Conservation (phyloP, 192 early-diverging fungal species). For the Dissophora ornata region DNA sequence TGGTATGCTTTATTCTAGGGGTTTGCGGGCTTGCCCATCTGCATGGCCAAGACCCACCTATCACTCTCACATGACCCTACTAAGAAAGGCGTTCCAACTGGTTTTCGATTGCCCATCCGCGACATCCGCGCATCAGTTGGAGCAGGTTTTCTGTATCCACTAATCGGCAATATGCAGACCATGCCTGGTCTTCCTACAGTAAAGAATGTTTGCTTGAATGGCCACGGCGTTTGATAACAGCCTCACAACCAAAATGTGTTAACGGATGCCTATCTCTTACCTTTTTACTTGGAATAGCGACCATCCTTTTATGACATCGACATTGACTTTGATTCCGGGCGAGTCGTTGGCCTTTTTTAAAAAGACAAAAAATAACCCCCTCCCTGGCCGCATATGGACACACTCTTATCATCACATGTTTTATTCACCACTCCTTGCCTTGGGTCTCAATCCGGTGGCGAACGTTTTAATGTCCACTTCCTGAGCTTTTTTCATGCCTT, state of each 20-base stretch:
- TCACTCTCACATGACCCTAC: slow-evolving; percentile 92
- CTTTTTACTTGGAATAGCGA: slow-evolving; percentile 55
- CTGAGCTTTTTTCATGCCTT: no score
- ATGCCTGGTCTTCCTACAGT: slow-evolving; percentile 95
- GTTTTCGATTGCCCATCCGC: slow-evolving; percentile 92
- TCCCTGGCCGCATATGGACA: no score
- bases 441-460: no score
- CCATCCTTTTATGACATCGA: slow-evolving; percentile 97
- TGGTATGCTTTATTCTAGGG: no score
- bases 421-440: no score
- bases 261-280: no score
- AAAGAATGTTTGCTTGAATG: no score
- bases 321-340: slow-evolving; percentile 85
- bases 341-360: slow-evolving; percentile 90
- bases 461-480: no score
- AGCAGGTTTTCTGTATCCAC: slow-evolving; percentile 97
- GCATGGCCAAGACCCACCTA: slow-evolving; percentile 99
- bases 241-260: no score
- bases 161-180: slow-evolving; percentile 96
- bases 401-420: no score
- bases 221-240: no score
- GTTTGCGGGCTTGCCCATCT: slow-evolving; percentile 91
- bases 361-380: neutral
- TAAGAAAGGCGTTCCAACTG: slow-evolving; percentile 92
- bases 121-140: slow-evolving; percentile 96